Evolutionary conservation across 2,329 filamentous ascomycete genomes (phyloP), one percentile per base, ranked within the genome.

Genomic region (Xylaria arbuscula): DNA sequence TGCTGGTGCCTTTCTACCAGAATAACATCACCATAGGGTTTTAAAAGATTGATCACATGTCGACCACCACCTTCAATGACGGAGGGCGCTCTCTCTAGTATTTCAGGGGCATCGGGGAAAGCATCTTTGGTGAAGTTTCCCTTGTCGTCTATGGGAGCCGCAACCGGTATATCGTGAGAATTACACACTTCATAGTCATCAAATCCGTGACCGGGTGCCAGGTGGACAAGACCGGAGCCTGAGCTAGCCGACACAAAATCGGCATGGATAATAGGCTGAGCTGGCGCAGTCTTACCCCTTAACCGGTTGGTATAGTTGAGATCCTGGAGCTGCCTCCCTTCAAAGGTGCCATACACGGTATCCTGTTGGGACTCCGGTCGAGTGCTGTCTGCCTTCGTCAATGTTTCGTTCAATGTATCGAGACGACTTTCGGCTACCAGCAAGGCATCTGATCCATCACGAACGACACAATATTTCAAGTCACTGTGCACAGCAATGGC

Each of bases 211-310:
- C 96, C 96, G 7, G 96, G 95, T 2, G 96, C 96, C 72, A 94
- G 86, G 78, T 99, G 96, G 38, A 99, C 96, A n/a, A 99, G 84
- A 11, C 96, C 96, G 28, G 95, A 94, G 59, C 96, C 96, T n/a
- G 95, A 97, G 32, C 92, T 89, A 0, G 92, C 89, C 2, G 94
- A 93, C 13, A 99, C 96, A 76, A 98, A 98, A 68, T 93, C 90
- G 2, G 93, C 96, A 71, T 93, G 88, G 54, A 98, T 87, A 34
- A 99, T 84, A 0, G 89, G 89, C 71, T 94, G 92, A 0, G 81
- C 73, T 7, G 83, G 80, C 3, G 89, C 87, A 19, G 82, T 78
- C 4, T 82, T 80, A 1, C 87, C 89, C 36, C 89, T 89, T 67
- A 97, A 87, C 17, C 88, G 86, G 75, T 96, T 93, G 45, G 82